Conservation (phyloP, 352 stramenopile genomes). For the Elongisporangium anandrum region DNA sequence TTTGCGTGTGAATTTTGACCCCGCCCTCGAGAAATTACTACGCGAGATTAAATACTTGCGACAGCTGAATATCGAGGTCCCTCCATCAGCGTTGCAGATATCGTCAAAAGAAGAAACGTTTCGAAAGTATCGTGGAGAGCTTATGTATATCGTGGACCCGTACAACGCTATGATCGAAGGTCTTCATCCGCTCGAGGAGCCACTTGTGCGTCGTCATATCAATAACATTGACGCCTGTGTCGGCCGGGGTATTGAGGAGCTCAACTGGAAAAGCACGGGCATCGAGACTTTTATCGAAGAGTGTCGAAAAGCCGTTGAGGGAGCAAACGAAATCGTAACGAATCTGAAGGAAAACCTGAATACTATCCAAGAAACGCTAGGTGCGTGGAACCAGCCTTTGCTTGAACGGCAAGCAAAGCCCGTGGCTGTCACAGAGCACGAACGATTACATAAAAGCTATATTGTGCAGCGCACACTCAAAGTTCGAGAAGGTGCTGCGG, state of each 20-base stretch:
- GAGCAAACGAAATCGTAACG: constrained; percentile 92
- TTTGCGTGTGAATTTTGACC: constrained; percentile 97
- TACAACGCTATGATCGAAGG: constrained; percentile 97
- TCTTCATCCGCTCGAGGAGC: constrained; percentile 96
- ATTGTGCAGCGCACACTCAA: constrained; percentile 91
- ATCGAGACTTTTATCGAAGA: constrained; percentile 95
- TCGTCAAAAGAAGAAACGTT: constrained; percentile 95
- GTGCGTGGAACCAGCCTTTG: constrained; percentile 90
- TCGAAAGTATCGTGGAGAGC: constrained; percentile 93
- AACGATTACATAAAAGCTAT: constrained; percentile 93
- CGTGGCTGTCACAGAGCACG: constrained; percentile 94
- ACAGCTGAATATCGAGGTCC: constrained; percentile 93
- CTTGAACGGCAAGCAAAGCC: constrained; percentile 95
- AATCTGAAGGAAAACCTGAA: constrained; percentile 97
- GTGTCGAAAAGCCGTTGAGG: constrained; percentile 76
- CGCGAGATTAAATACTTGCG: constrained; percentile 98
- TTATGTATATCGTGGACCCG: constrained; percentile 97
- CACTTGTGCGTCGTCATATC: constrained; percentile 93
- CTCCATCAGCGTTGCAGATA: constrained; percentile 93
- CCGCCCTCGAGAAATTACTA: constrained; percentile 94
- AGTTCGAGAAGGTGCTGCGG: constrained; percentile 93
- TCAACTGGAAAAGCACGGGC: constrained; percentile 96
- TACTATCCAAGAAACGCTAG: constrained; percentile 92
- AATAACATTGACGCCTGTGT: constrained; percentile 95
- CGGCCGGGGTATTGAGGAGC: constrained; percentile 89